Percentiles rank a stretch among this genome's conserved stretches.
Conservation (phyloP, 257 asterid species). For the Nicotiana undulata region DNA sequence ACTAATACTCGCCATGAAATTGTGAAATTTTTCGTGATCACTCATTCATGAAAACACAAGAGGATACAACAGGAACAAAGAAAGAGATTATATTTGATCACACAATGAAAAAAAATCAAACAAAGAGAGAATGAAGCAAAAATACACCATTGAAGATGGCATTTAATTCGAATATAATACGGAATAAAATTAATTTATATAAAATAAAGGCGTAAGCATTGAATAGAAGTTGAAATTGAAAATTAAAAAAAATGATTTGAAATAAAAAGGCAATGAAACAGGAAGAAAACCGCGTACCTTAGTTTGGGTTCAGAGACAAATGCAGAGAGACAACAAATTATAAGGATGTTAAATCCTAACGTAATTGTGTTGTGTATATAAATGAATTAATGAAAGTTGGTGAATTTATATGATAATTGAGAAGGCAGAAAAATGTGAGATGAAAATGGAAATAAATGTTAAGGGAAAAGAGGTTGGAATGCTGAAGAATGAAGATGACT, state of each 20-base stretch:
- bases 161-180: not conserved
- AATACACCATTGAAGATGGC: not conserved
- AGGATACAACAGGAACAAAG: not conserved
- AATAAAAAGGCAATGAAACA: not conserved
- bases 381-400: conserved; percentile 18
- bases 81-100: not conserved
- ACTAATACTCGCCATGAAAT: not conserved
- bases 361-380: conserved; percentile 4
- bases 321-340: not conserved
- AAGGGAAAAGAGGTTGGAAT: conserved; percentile 37
- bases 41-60: not conserved
- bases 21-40: too few species aligned
- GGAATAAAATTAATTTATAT: not conserved
- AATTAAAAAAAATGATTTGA: not conserved
- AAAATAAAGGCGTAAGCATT: not conserved
- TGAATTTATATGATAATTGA: conserved; percentile 19
- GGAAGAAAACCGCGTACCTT: not conserved
- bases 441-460: conserved; percentile 11
- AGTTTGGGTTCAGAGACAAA: not conserved
- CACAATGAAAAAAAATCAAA: too few species aligned
- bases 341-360: not conserved
- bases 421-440: conserved; percentile 9
- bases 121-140: not conserved
- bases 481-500: conserved; percentile 63
- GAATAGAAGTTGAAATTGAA: too few species aligned